Evolutionary conservation across 2,329 filamentous ascomycete genomes (phyloP), one percentile per base, ranked within the genome.

Genomic region (Rugonectria rugulosa): DNA sequence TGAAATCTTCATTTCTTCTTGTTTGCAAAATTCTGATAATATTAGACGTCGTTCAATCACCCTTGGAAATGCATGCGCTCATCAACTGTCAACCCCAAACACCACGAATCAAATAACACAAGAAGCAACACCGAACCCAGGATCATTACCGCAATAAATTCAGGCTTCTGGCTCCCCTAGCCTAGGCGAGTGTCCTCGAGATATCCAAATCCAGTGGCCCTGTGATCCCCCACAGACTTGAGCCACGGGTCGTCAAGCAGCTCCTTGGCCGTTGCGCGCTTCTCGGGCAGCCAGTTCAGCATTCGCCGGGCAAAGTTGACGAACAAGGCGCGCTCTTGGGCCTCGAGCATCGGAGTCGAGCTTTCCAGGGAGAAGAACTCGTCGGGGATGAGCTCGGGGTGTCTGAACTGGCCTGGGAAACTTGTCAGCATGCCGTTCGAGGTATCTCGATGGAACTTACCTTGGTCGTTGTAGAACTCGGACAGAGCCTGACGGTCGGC

Each of bases 241-340:
- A 72, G 53, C 68, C 69, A 72, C 2, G 69, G 67, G 21, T 72
- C 69, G 8, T 70, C 57, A 1, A 72, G 59, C 31, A 72, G 45
- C 45, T 71, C 67, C 38, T 61, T 64, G 11, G 68, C 66, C 2
- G 69, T 70, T 23, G 64, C 63, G 7, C 70, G 61, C 26, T 70
- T 50, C 44, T 69, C 66, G 1, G 70, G 70, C 14, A 61, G n/a
- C 69, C 70, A 71, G 2, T 60, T 60, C 19, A 72, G 36, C 68
- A 72, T 71, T 12, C 66, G 61, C 46, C 61, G 65, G 8, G 64
- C 60, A 63, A 72, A 72, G 21, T 55, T 55, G 57, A 72, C 56
- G 23, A 71, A 72, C 1, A 66, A 59, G 1, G 41, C 32, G n/a
- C 58, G 48, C 6, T 72, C 58, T 9, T 64, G 51, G 20, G 60